These are phyloP conservation scores for Handroanthus guayacan DNA, from an alignment of 257 asterid species.

Conservation along the genomic window DNA sequence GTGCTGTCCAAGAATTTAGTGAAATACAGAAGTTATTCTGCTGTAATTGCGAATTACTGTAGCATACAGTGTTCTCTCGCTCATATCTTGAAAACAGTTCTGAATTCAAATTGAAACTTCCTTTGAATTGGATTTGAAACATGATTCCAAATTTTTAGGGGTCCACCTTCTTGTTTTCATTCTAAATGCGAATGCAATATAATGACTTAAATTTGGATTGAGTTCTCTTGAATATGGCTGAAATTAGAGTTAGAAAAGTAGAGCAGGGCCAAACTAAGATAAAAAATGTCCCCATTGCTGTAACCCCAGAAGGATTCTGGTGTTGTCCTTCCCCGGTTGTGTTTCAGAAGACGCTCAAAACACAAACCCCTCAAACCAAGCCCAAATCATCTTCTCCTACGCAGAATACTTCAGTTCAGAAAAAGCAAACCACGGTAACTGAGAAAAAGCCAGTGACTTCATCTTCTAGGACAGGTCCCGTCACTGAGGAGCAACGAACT, in stretches of 20 bases:
- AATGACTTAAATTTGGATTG: slow-evolving; percentile 34
- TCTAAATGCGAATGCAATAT: slow-evolving; percentile 35
- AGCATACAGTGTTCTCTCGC: background rate
- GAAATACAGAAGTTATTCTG: background rate
- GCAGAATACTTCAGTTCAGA: slow-evolving; percentile 42
- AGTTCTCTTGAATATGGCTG: slow-evolving; percentile 54
- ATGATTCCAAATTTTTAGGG: background rate
- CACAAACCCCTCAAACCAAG: slow-evolving; percentile 57
- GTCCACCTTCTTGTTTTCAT: slow-evolving; percentile 20
- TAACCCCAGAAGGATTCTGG: slow-evolving; percentile 87
- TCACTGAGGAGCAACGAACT: slow-evolving; percentile 47
- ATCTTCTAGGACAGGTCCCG: slow-evolving; percentile 36
- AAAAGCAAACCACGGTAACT: slow-evolving; percentile 49
- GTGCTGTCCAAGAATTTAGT: slow-evolving; percentile 11
- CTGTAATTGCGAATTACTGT: background rate
- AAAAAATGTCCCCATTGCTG: slow-evolving; percentile 76
- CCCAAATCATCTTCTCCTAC: slow-evolving; percentile 47
- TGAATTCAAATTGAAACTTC: background rate
- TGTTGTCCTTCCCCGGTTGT: slow-evolving; percentile 80
- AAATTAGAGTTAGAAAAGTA: slow-evolving; percentile 53
- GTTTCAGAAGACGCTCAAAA: slow-evolving; percentile 60
- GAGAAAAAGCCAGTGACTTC: slow-evolving; percentile 48
- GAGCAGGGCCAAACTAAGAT: slow-evolving; percentile 69
- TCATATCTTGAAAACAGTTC: background rate
- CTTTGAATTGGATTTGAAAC: background rate